Evolutionary conservation across 2,329 filamentous ascomycete genomes (phyloP).

Genomic region (Trichoderma oligosporum): DNA sequence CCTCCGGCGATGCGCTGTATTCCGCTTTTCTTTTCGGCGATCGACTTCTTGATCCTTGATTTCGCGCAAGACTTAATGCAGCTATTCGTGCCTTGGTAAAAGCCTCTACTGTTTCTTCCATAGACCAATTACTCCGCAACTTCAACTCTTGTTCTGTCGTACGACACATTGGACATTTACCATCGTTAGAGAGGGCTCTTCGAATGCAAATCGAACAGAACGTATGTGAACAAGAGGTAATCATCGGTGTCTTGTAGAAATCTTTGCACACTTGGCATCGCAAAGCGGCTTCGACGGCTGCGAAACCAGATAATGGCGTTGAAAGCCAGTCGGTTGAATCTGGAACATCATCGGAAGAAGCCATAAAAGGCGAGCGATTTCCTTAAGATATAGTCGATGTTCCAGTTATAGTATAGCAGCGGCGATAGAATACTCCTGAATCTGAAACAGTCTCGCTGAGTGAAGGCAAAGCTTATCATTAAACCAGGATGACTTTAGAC

Average conservation of each 20-base stretch:
- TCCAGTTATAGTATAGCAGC: not conserved
- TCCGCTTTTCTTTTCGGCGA: conserved; percentile 53
- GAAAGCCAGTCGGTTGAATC: conserved; percentile 83
- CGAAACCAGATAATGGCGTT: conserved; percentile 63
- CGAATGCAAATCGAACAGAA: conserved; percentile 97
- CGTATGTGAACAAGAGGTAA: conserved; percentile 90
- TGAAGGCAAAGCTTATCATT: not conserved
- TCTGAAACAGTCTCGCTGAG: not conserved
- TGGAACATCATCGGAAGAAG: conserved; percentile 44
- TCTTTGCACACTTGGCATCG: conserved; percentile 98
- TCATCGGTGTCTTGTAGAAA: conserved; percentile 90
- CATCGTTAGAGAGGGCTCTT: conserved; percentile 74
- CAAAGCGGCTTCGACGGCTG: conserved; percentile 74
- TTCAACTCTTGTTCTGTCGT: conserved; percentile 76
- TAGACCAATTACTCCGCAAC: conserved; percentile 75
- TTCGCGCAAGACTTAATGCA: conserved; percentile 62
- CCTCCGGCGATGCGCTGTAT: conserved; percentile 31
- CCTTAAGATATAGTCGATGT: not conserved
- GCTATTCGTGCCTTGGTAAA: conserved; percentile 64
- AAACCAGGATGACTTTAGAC: not conserved
- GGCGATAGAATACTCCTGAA: not conserved
- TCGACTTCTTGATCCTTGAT: conserved; percentile 10
- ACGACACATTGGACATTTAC: conserved; percentile 84
- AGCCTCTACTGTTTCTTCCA: conserved; percentile 78
- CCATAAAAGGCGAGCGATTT: not conserved